Base-by-base conservation (phyloP, 257 asterid genomes). In the Cruciata laevipes region DNA sequence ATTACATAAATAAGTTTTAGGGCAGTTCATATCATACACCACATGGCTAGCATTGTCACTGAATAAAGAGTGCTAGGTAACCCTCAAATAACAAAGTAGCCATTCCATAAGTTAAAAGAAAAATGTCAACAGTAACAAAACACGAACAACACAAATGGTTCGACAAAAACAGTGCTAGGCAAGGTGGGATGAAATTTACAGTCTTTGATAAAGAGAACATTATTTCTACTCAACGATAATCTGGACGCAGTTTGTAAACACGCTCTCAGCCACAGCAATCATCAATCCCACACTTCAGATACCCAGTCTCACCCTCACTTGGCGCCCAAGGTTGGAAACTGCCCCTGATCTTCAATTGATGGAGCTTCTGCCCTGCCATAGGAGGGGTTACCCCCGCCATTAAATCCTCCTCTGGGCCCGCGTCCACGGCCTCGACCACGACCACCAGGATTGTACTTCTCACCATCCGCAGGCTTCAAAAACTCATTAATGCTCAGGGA, bases 401-500 rank as follows among this genome's bases (percentile, higher is more conserved):
- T 79, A 17, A 3, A 14, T 16, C 55, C 55, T 17, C 87, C 89
- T 24, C 88, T 83, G 60, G 86, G 71, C 0, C 72, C 66, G 63
- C 84, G 90, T 0, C 95, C 95, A 61, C 91, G 85, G 0, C 95
- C 95, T 0, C 95, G 86, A 0, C 97, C 95, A 5, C 89, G 87
- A 6, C 95, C 93, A 61, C 92, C 83, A 42, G 76, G 65, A 51
- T 52, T 38, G 68, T 71, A 77, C 77, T 75, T 81, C 79, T 84
- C 91, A 0, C 97, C 98, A 47, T 92, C 93, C 57, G 86, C 87
- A n/a, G 98, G 93, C 84, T 87, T 92, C 85, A 92, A 70, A 78
- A 92, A 92, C 74, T 89, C 97, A 18, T 84, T 89, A 74, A 92
- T 92, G 86, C 93, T 89, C 73, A 92, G 88, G 47, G 91, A 83